Percentiles rank a stretch among this genome's conserved stretches.
Evolutionary conservation across 2,329 filamentous ascomycete genomes (phyloP).

Genomic region (Colletotrichum siamense): DNA sequence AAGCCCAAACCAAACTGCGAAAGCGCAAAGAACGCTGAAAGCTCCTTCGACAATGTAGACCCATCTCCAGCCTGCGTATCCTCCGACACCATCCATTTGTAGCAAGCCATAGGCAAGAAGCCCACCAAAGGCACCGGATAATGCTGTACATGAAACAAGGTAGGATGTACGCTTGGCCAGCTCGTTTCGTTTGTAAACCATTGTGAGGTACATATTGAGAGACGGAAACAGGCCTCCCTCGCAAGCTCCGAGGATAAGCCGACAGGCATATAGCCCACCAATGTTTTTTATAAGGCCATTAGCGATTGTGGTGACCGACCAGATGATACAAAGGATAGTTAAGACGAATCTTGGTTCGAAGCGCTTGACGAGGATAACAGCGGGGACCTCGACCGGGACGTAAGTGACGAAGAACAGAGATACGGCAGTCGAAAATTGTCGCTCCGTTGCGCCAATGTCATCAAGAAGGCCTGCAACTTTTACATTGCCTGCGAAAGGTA

Average conservation of each 20-base stretch:
- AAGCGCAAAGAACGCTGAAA: neutral
- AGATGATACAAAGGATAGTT: neutral
- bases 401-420: neutral
- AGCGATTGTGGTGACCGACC: neutral
- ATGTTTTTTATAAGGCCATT: neutral
- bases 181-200: neutral
- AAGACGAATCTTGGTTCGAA: neutral
- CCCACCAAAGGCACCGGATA: neutral
- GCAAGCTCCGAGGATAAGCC: neutral
- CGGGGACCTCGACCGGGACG: neutral
- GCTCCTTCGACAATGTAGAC: neutral
- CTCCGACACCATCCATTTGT: neutral
- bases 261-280: neutral
- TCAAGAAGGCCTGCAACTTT: neutral
- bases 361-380: neutral
- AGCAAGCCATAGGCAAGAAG: neutral
- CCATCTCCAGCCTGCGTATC: neutral
- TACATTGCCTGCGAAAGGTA: neutral
- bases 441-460: neutral
- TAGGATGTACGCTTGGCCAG: neutral
- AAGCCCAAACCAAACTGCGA: neutral
- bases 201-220: neutral
- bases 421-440: neutral
- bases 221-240: neutral
- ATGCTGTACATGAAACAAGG: neutral